phyloP scores from a whole-genome alignment of 345 rosid genomes.

The Sonneratia caseolaris region DNA sequence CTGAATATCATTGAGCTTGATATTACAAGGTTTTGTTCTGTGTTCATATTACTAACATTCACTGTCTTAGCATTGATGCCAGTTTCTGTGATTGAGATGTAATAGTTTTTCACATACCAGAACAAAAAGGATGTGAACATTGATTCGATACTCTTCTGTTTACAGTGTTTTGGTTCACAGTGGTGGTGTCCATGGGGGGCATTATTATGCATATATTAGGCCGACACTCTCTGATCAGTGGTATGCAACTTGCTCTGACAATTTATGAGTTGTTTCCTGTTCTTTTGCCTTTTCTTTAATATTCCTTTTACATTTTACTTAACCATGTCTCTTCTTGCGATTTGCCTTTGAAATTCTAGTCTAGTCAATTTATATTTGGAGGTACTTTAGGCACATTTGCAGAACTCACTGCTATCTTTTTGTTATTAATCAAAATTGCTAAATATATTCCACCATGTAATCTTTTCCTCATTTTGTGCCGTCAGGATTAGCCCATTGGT shows the following conservation, averaged over 20 bases:
- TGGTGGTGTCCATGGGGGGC: constrained; percentile 63
- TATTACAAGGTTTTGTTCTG: not conserved
- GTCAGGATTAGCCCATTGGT: not conserved
- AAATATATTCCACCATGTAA: not conserved
- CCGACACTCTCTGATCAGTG: constrained; percentile 52
- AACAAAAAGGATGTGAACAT: not conserved
- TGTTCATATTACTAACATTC: not conserved
- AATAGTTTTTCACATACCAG: not conserved
- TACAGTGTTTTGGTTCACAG: constrained; percentile 56
- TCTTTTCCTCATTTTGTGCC: not conserved
- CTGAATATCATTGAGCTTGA: not conserved
- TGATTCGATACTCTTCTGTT: not conserved
- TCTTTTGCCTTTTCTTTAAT: no score
- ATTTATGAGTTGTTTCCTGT: not conserved
- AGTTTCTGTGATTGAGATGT: not conserved
- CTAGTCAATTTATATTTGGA: not conserved
- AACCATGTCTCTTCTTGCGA: not conserved
- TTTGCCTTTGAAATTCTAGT: not conserved
- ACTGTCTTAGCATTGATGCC: not conserved
- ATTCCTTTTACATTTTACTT: not conserved
- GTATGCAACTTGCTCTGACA: constrained; percentile 16
- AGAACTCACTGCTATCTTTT: not conserved
- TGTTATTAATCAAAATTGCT: not conserved
- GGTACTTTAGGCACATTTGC: not conserved
- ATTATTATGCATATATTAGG: constrained; percentile 51